Conservation (phyloP, 257 asterid genomes). For the Asclepias syriaca region DNA sequence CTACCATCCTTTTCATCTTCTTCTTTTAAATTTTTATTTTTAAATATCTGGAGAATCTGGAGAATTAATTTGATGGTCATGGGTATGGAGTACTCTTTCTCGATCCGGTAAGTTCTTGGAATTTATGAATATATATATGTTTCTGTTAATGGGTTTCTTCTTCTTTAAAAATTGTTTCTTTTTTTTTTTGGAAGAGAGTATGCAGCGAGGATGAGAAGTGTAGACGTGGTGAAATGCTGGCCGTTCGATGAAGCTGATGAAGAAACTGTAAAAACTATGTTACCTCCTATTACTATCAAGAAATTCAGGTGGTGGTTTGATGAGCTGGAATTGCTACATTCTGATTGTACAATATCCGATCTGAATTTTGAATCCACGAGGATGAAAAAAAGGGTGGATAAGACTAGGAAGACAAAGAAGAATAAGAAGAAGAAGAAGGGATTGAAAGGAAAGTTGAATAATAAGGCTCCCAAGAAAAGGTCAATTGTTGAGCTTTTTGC, state of each 20-base stretch:
- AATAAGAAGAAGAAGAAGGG: slow-evolving; percentile 15
- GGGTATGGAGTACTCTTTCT: slow-evolving; percentile 42
- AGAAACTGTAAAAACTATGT: slow-evolving; percentile 30
- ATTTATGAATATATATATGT: neutral
- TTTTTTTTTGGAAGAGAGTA: slow-evolving; percentile 38
- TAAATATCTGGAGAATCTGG: slow-evolving; percentile 2
- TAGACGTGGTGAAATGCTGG: slow-evolving; percentile 68
- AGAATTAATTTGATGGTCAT: slow-evolving; percentile 20
- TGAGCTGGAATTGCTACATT: slow-evolving; percentile 22
- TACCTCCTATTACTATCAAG: slow-evolving; percentile 58
- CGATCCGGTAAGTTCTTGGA: slow-evolving; percentile 40
- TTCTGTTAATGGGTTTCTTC: slow-evolving; percentile 1
- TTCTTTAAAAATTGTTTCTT: neutral
- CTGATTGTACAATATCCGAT: slow-evolving; percentile 19
- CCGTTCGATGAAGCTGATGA: slow-evolving; percentile 49
- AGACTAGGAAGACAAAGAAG: neutral
- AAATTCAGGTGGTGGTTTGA: slow-evolving; percentile 73
- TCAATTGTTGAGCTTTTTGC: slow-evolving; percentile 67
- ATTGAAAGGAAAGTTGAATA: slow-evolving; percentile 23
- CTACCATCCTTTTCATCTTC: too few relatives aligned
- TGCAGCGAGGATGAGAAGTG: slow-evolving; percentile 54
- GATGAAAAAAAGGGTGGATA: slow-evolving; percentile 4
- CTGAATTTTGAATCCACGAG: slow-evolving; percentile 13
- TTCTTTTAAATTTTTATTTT: too few relatives aligned
- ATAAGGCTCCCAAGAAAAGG: slow-evolving; percentile 56